Evolutionary conservation across 257 asterid genomes (phyloP), one percentile per base, ranked within the genome.

Genomic region (Buddleja alternifolia): DNA sequence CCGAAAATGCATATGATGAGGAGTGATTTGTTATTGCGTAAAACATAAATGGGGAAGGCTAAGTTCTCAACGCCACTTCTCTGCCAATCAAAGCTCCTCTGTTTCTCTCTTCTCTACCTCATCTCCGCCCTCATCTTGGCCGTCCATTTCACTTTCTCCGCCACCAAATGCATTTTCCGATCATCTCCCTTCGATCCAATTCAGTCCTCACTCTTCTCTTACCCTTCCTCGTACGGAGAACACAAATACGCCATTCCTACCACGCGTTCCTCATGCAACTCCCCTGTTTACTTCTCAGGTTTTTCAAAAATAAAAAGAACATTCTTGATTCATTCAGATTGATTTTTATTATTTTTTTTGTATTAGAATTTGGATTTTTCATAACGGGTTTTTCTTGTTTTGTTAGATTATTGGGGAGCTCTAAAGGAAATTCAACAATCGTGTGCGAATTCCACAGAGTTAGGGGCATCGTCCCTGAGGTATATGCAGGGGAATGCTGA

Each of bases 251-350:
- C 97, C 66, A 59, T 87, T 16, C 95, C 96, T 6, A 94, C 92
- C 24, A 70, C 80, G 61, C 99, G 97, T 40, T 82, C 95, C 10
- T 81, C 96, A 0, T 90, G 97, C 71, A 45, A 73, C 48, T 90
- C 93, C 85, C 99, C 97, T 75, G 82, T 90, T 62, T 81, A 46
- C 57, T 94, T 90, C 82, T 78, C 93, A 23, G 99, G 99, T 92
- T 77, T 2, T 0, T 7, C 9, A 50, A 0, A 19, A 8, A 17
- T 4, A 70, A 3, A 66, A 24, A 20, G 6, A 7, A 1, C 3
- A 10, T 58, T 51, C 16, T 7, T 54, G 10, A 16, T 23, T 11
- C 11, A 45, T 29, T 10, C 1, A 21, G 9, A 20, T 46, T 14
- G 29, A 19, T 19, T 46, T 11, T 29, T 29, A n/a, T 75, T 59